These are phyloP conservation scores for Mucor saturninus DNA, from an alignment of 371 early-diverging fungal species.

Conservation along the genomic window DNA sequence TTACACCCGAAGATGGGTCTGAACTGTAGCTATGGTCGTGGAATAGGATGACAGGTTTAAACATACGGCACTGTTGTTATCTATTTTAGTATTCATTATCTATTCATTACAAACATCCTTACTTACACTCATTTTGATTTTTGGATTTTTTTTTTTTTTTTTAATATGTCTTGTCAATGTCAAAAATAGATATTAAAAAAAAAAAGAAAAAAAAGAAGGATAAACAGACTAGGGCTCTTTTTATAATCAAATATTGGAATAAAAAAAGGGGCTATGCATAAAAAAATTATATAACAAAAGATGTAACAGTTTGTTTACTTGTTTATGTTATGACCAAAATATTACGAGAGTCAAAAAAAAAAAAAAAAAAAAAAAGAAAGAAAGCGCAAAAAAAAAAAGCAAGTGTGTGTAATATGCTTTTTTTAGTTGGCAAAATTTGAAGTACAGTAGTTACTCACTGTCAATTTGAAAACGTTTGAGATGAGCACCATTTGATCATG, in stretches of 20 bases:
- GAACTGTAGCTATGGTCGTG: constrained; percentile 27
- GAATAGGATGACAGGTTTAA: constrained; percentile 29
- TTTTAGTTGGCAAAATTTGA: too few species aligned
- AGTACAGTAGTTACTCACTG: too few species aligned
- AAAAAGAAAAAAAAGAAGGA: constrained; percentile 6
- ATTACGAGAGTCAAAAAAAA: not conserved
- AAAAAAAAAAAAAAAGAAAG: not conserved
- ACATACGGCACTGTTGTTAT: constrained; percentile 11
- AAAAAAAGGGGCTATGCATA: constrained; percentile 28
- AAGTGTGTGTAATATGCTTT: too few species aligned
- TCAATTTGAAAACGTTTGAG: too few species aligned
- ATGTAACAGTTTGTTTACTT: constrained; percentile 29
- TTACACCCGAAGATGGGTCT: constrained; percentile 23
- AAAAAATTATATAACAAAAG: constrained; percentile 5
- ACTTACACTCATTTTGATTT: constrained; percentile 18
- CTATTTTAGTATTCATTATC: not conserved
- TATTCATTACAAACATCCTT: not conserved
- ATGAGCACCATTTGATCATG: too few species aligned
- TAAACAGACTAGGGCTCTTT: not conserved
- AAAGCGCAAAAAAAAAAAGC: too few species aligned
- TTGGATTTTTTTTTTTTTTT: not conserved
- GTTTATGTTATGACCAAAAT: constrained; percentile 28
- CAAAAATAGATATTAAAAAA: not conserved
- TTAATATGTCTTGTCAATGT: not conserved
- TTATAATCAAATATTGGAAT: constrained; percentile 1